Conservation (phyloP, 257 asterid species). For the Plectranthus barbatus region DNA sequence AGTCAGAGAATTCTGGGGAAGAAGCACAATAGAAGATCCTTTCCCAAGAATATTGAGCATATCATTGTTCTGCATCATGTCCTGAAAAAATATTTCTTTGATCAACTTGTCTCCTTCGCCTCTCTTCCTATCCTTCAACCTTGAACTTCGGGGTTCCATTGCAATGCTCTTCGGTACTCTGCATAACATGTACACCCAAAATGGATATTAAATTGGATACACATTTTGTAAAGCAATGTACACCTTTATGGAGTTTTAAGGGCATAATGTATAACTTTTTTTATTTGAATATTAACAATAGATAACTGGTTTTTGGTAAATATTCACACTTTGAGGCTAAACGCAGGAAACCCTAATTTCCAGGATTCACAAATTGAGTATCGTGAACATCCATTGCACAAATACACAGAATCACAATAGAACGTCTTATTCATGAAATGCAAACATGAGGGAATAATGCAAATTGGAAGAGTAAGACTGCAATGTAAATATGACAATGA, state of each 20-base stretch:
- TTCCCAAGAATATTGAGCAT: constrained; percentile 64
- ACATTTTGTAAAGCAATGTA: background rate
- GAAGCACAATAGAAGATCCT: constrained; percentile 73
- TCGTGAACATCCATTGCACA: no score
- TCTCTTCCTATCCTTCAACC: constrained; percentile 78
- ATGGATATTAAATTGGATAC: constrained; percentile 15
- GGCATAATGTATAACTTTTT: background rate
- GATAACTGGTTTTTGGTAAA: no score
- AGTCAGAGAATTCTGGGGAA: constrained; percentile 52
- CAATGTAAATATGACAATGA: no score
- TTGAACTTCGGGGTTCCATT: constrained; percentile 83
- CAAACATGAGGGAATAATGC: no score
- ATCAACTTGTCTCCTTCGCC: constrained; percentile 83
- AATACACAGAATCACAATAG: no score
- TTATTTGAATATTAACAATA: no score
- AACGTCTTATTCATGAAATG: no score
- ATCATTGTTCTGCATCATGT: constrained; percentile 61
- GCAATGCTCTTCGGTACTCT: constrained; percentile 52
- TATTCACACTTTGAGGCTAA: no score
- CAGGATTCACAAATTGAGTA: no score
- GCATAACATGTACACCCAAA: constrained; percentile 20
- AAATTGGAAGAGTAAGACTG: no score
- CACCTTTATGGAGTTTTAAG: background rate
- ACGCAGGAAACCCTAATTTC: no score
- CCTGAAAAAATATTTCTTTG: constrained; percentile 72